Percentiles rank a stretch among this genome's conserved stretches.
These are phyloP conservation scores for Alternaria sp. DNA, from an alignment of 2,329 filamentous ascomycete genomes.

Conservation along the genomic window DNA sequence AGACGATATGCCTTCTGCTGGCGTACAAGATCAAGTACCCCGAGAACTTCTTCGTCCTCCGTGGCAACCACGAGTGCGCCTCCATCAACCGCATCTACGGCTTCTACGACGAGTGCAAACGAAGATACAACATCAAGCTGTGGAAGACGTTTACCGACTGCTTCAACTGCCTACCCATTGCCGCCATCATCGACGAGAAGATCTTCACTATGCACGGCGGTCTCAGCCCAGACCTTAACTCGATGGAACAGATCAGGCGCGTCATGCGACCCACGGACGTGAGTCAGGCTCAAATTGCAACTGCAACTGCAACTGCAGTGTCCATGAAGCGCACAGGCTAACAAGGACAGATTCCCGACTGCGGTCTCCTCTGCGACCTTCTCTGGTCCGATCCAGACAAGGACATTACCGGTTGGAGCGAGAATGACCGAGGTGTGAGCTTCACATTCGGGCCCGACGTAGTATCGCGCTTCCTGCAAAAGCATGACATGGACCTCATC, in stretches of 20 bases:
- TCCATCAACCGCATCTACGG: constrained; percentile 99
- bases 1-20: constrained; percentile 95
- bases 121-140: constrained; percentile 98
- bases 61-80: constrained; percentile 98
- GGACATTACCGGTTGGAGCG: constrained; percentile 98
- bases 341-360: constrained; percentile 86
- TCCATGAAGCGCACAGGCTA: constrained; percentile 44
- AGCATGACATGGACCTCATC: constrained; percentile 99
- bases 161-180: constrained; percentile 98
- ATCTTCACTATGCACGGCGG: constrained; percentile 99
- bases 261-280: constrained; percentile 99
- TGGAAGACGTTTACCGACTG: constrained; percentile 99
- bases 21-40: constrained; percentile 99
- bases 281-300: constrained; percentile 55
- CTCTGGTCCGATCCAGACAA: constrained; percentile 99
- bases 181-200: constrained; percentile 99
- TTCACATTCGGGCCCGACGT: constrained; percentile 99
- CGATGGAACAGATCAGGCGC: constrained; percentile 99
- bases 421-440: constrained; percentile 97
- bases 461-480: constrained; percentile 95
- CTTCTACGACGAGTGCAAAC: constrained; percentile 99
- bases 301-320: constrained; percentile 18
- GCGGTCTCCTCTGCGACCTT: constrained; percentile 94
- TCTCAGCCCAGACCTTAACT: constrained; percentile 95
- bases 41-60: constrained; percentile 99